Evolutionary conservation across 345 rosid species (phyloP).

Genomic region (Conringia planisiliqua): DNA sequence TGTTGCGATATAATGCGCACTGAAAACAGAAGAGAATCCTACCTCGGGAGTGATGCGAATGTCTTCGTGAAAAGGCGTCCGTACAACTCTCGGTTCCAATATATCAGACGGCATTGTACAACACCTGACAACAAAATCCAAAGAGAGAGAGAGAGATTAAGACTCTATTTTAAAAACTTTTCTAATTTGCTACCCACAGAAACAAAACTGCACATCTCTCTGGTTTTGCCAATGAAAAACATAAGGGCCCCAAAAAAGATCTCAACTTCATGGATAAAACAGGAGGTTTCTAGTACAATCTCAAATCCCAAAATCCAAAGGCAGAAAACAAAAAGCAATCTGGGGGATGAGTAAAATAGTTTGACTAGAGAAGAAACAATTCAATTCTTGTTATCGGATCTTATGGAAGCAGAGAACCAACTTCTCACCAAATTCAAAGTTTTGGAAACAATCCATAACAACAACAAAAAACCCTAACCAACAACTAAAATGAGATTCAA

Average conservation of each 20-base stretch:
- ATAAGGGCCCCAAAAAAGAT: background rate
- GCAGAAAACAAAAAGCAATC: background rate
- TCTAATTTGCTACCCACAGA: conserved; percentile 5
- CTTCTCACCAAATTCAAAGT: conserved; percentile 14
- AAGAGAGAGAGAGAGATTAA: conserved; percentile 19
- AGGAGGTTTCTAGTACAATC: conserved; percentile 6
- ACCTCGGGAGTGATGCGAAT: conserved; percentile 50
- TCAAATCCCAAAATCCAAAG: conserved; percentile 4
- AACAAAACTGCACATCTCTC: background rate
- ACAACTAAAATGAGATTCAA: background rate
- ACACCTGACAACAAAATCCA: conserved; percentile 25
- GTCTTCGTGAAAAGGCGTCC: conserved; percentile 42
- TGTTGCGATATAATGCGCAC: too few relatives aligned
- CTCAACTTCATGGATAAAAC: conserved; percentile 5
- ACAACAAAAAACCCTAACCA: conserved; percentile 21
- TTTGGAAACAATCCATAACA: background rate
- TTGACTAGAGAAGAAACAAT: background rate
- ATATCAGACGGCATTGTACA: conserved; percentile 59
- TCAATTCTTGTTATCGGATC: too few relatives aligned
- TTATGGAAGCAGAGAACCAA: too few relatives aligned
- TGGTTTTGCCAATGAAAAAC: conserved; percentile 6
- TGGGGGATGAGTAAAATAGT: background rate
- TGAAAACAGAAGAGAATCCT: background rate
- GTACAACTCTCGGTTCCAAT: conserved; percentile 47
- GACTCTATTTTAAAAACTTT: background rate